Evolutionary conservation across 1,139 yeast genomes (phyloP), one percentile per base, ranked within the genome.

Genomic region (Taphrina wiesneri): DNA sequence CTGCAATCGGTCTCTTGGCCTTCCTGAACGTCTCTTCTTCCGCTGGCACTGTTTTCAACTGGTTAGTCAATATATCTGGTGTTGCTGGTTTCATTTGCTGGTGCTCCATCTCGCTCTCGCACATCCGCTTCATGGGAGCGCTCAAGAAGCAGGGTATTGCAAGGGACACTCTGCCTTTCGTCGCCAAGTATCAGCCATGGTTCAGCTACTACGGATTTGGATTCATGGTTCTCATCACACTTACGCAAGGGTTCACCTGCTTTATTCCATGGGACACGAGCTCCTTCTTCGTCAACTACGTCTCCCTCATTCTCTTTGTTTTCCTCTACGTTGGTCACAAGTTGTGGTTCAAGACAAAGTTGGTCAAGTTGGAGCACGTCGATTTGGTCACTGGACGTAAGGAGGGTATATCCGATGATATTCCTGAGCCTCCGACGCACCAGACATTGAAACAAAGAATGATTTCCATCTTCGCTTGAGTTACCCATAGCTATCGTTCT

Each of bases 1-100:
- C 80, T 81, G 77, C 74, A 70, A 81, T 80, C 70, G 77, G 79
- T 9, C 74, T 76, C 45, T 70, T 83, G 69, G 91, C 91, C 0
- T 87, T 85, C 75, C 81, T 92, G 80, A 89, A 86, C 47, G 80
- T 85, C 68, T 82, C 88, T 36, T 76, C 81, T 19, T 81, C 83
- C 56, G 95, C 96, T 62, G 78, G 80, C 36, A 79, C 82, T 17
- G 97, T 91, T 9, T 92, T 91, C 79, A 78, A 82, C 71, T 92
- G 96, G 92, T 83, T 92, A 70, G 82, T 91, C 72, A 90, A 90
- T 77, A 86, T 92, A 56, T 85, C 89, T 49, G 85, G 86, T 19
- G 83, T 85, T 25, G 84, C 86, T 11, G 76, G 83, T 56, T 81
- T 84, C 70, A 75, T 83, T 68, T 79, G 84, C 21, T 84, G 85